These are phyloP conservation scores for Podaxis sp. DNA, from an alignment of 768 basidiomycete species.

Conservation along the genomic window DNA sequence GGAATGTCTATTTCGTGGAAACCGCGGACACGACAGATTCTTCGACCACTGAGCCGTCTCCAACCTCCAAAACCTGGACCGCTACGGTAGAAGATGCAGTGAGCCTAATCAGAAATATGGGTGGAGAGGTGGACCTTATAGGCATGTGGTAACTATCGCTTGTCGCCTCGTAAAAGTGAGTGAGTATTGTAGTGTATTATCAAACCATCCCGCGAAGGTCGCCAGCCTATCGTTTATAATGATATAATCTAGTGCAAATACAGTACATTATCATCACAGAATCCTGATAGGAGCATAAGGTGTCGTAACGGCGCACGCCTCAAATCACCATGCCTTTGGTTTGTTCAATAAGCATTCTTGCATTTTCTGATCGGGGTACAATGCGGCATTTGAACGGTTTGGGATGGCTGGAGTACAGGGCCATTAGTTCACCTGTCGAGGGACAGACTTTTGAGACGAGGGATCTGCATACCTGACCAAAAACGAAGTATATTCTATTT, in stretches of 20 bases:
- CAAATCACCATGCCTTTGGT: conserved; percentile 1
- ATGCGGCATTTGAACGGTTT: conserved; percentile 41
- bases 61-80: conserved; percentile 3
- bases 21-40: conserved; percentile 28
- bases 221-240: neutral
- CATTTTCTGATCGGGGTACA: conserved; percentile 32
- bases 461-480: conserved; percentile 32
- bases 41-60: conserved; percentile 4
- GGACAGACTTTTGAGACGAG: neutral
- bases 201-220: neutral
- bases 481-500: conserved; percentile 33
- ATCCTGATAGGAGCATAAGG: neutral
- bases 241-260: neutral
- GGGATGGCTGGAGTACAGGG: conserved; percentile 33
- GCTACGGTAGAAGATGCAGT: conserved; percentile 36
- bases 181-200: neutral
- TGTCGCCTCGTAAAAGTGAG: neutral
- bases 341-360: conserved; percentile 28
- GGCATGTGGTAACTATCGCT: conserved; percentile 47
- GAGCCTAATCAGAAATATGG: conserved; percentile 32
- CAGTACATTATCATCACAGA: conserved; percentile 5
- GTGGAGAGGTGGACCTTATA: conserved; percentile 38
- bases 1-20: conserved; percentile 67
- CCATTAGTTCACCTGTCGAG: neutral
- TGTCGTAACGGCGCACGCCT: neutral